Base-by-base conservation (phyloP, 176 grass and related monocot species). In the Musa beccarii region DNA sequence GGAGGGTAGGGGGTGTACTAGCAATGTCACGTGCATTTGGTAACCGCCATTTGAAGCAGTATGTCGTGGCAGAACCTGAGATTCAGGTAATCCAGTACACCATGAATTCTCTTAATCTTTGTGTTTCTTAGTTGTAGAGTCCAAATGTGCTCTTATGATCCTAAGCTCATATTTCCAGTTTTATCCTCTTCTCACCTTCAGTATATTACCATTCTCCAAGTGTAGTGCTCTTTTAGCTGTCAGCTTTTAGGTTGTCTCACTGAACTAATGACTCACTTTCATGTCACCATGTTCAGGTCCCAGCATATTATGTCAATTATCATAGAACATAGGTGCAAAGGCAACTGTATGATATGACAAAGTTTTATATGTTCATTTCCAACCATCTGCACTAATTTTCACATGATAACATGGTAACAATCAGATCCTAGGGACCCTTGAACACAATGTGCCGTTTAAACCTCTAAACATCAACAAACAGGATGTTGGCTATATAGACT, bases 1-100 rank as follows among this genome's bases (percentile, higher is more conserved):
- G 93, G 93, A 96, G 89, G 77, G 93, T 96, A 15, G 89, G 87
- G 61, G 93, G 93, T 20, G 87, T 90, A 52, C 55, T 96, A 74
- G 93, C 93, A 82, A 96, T 96, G 93, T 92, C 93, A 57, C 93
- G 93, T 79, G 89, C 93, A 67, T 92, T 96, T 83, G 93, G 93
- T 43, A 92, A 96, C 71, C 89, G 93, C 76, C 80, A 86, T 53
- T 82, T 96, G 63, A 96, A 96, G 72, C 83, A 81, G 80, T 92
- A 74, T 80, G 87, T 92, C 52, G 83, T 86, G 64, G 89, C 89
- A 69, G 93, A 96, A 66, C 93, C 93, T 54, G 89, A 96, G 74
- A 96, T 96, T 80, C 84, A 96, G 89, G 93, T 96, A 76, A 13
- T 56, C 34, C 77, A 70, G 13, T 49, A 52, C 80, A 78, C 67